Percentiles rank a stretch among this genome's conserved stretches.
Evolutionary conservation across 371 early-diverging fungal species (phyloP).

Genomic region (Batrachochytrium dendrobatidis): DNA sequence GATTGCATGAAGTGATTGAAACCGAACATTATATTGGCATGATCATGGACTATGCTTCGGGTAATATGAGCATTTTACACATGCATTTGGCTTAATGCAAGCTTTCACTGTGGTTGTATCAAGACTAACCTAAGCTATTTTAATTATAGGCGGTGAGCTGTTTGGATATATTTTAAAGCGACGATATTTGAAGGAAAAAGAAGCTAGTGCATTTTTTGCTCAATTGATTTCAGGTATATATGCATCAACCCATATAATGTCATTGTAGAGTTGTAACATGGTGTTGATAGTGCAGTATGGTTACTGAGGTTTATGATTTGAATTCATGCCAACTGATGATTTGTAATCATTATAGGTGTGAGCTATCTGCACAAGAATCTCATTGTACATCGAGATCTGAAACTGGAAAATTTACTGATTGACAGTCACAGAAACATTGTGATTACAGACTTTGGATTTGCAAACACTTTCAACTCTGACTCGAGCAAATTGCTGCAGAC

Average conservation of each 20-base stretch:
- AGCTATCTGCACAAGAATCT: constrained; percentile 44
- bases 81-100: not conserved
- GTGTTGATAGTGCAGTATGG: too few species aligned
- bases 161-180: constrained; percentile 94
- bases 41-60: constrained; percentile 91
- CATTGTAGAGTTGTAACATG: constrained; percentile 8
- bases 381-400: constrained; percentile 63
- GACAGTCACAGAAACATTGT: constrained; percentile 81
- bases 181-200: constrained; percentile 83
- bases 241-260: constrained; percentile 47
- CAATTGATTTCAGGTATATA: constrained; percentile 85
- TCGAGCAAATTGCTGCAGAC: constrained; percentile 63
- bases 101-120: not conserved
- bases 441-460: constrained; percentile 98
- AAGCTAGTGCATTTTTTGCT: constrained; percentile 86
- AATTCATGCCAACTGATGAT: too few species aligned
- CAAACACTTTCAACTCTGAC: constrained; percentile 56
- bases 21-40: constrained; percentile 92
- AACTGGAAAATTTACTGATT: constrained; percentile 80
- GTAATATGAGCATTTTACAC: constrained; percentile 25
- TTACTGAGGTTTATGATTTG: too few species aligned
- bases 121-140: not conserved
- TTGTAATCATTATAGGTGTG: constrained; percentile 38
- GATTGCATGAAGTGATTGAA: constrained; percentile 91
- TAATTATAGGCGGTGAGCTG: constrained; percentile 78